Conservation (phyloP, 1,284 basidiomycete genomes). For the Leccinum pachyderme region DNA sequence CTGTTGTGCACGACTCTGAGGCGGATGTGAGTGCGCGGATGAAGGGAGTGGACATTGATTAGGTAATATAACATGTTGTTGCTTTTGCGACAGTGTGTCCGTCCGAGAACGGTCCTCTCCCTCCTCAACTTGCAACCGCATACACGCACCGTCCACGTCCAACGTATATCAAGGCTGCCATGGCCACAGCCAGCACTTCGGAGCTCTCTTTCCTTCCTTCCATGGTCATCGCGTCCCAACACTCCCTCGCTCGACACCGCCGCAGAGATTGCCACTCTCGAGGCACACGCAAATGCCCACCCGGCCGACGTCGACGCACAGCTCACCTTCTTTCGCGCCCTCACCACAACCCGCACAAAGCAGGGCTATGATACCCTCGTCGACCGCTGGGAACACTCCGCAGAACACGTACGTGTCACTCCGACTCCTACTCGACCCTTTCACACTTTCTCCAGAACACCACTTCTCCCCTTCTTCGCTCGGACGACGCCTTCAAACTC, state of each 20-base stretch:
- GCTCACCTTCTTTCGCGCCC: slow-evolving; percentile 63
- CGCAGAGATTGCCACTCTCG: slow-evolving; percentile 65
- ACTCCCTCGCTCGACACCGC: slow-evolving; percentile 64
- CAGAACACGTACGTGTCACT: slow-evolving; percentile 69
- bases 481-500: slow-evolving; percentile 66
- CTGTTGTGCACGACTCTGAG: slow-evolving; percentile 45
- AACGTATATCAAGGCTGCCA: neutral
- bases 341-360: slow-evolving; percentile 59
- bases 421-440: neutral
- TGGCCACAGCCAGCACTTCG: slow-evolving; percentile 7
- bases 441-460: slow-evolving; percentile 47
- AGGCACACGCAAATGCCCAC: slow-evolving; percentile 70
- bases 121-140: neutral
- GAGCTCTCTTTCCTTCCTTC: slow-evolving; percentile 49
- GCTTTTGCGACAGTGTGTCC: neutral
- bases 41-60: too few relatives aligned
- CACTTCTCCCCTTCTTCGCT: slow-evolving; percentile 61
- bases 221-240: slow-evolving; percentile 38
- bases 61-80: neutral
- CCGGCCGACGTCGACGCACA: slow-evolving; percentile 69
- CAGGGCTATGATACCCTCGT: slow-evolving; percentile 64
- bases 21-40: slow-evolving; percentile 35
- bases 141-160: neutral
- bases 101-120: neutral
- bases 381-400: slow-evolving; percentile 76